These are phyloP conservation scores for Candida quercuum DNA, from an alignment of 805 yeast genomes.

Conservation along the genomic window DNA sequence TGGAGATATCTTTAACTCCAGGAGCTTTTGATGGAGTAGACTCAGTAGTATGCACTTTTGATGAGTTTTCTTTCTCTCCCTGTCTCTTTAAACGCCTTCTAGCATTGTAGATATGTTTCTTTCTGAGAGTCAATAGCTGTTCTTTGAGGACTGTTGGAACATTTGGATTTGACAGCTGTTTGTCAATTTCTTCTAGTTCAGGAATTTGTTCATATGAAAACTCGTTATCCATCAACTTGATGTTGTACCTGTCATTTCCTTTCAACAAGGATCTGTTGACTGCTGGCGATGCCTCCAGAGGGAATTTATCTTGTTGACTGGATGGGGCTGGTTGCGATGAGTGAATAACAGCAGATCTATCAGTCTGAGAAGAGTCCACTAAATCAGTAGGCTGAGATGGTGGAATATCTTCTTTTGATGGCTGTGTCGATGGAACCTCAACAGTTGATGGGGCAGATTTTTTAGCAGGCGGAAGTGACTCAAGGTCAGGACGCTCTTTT, in stretches of 20 bases:
- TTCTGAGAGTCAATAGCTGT: slow-evolving; percentile 3
- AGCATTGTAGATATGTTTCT: slow-evolving; percentile 7
- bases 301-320: background rate
- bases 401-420: background rate
- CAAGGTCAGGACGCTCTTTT: too few relatives aligned
- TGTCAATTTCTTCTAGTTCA: slow-evolving; percentile 4
- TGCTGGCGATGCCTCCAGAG: background rate
- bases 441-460: too few relatives aligned
- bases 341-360: too few relatives aligned
- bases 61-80: slow-evolving; percentile 1
- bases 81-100: slow-evolving; percentile 7
- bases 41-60: background rate
- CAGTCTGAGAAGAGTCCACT: too few relatives aligned
- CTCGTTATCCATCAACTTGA: background rate
- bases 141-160: background rate
- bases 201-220: slow-evolving; percentile 7
- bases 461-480: too few relatives aligned
- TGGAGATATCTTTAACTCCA: background rate
- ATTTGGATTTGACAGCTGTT: background rate
- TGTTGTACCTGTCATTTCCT: background rate
- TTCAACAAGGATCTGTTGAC: too few relatives aligned
- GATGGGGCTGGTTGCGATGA: background rate
- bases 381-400: too few relatives aligned
- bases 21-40: background rate
- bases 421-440: too few relatives aligned